Evolutionary conservation across 768 basidiomycete genomes (phyloP).

Genomic region (Rhodotorula paludigena): DNA sequence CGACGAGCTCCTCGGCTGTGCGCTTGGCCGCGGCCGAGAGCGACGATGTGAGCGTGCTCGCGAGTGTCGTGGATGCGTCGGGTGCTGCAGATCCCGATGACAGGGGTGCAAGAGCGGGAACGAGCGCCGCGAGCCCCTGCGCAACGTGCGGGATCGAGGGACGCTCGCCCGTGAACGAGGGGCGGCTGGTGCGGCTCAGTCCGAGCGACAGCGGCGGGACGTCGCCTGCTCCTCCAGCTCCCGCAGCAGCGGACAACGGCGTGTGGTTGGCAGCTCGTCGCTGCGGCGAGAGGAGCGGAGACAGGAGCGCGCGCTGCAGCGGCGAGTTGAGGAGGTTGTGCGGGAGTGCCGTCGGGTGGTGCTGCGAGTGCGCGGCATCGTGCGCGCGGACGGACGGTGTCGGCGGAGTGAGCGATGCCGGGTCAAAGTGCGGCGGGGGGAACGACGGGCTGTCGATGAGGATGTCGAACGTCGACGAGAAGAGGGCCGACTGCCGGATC

Average conservation of each 20-base stretch:
- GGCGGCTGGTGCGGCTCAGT: slow-evolving; percentile 8
- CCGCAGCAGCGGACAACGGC: too few species aligned
- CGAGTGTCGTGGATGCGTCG: background rate
- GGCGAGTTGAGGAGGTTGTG: slow-evolving; percentile 24
- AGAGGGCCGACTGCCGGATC: slow-evolving; percentile 15
- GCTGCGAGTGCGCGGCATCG: background rate
- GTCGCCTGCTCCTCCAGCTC: too few species aligned
- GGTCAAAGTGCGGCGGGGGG: slow-evolving; percentile 26
- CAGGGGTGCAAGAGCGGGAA: background rate
- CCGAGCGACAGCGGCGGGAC: slow-evolving; percentile 30
- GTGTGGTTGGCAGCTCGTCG: slow-evolving; percentile 14
- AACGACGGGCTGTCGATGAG: slow-evolving; percentile 27
- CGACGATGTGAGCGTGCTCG: background rate
- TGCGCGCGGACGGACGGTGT: slow-evolving; percentile 14
- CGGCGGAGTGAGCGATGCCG: background rate
- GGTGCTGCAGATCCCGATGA: background rate
- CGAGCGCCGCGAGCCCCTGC: slow-evolving; percentile 6
- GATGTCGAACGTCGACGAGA: slow-evolving; percentile 24
- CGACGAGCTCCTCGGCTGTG: slow-evolving; percentile 32
- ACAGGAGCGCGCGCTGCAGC: slow-evolving; percentile 29
- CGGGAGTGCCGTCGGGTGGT: background rate
- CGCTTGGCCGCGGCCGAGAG: slow-evolving; percentile 14
- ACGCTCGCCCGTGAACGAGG: slow-evolving; percentile 13
- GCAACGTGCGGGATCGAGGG: background rate
- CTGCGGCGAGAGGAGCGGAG: slow-evolving; percentile 24